Conservation (phyloP, 768 basidiomycete species). For the Lactifluus subvellereus region DNA sequence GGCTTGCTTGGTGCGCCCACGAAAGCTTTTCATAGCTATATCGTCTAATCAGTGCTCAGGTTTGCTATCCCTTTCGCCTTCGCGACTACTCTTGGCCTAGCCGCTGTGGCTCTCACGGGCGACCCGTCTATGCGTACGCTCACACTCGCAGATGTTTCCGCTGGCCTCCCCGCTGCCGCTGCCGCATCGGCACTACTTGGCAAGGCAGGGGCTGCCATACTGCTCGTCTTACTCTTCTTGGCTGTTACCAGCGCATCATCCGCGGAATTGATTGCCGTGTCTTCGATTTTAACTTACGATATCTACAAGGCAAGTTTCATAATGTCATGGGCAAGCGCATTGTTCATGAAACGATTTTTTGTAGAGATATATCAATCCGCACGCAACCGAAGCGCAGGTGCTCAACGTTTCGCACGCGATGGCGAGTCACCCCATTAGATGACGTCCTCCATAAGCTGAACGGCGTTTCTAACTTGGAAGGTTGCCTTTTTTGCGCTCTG, state of each 20-base stretch:
- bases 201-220: constrained; percentile 66
- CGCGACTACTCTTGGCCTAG: constrained; percentile 81
- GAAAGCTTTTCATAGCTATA: background rate
- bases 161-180: constrained; percentile 82
- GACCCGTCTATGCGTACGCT: constrained; percentile 50
- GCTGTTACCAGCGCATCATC: constrained; percentile 82
- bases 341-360: background rate
- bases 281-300: constrained; percentile 77
- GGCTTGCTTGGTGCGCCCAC: constrained; percentile 65
- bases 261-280: constrained; percentile 90
- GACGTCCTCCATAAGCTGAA: background rate
- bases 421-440: constrained; percentile 33
- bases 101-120: constrained; percentile 74
- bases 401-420: constrained; percentile 62
- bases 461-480: constrained; percentile 29
- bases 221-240: constrained; percentile 79
- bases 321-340: background rate
- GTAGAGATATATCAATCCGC: constrained; percentile 74
- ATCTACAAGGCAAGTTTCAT: constrained; percentile 56
- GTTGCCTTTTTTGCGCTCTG: constrained; percentile 66
- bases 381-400: constrained; percentile 70
- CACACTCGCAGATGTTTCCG: constrained; percentile 63
- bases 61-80: constrained; percentile 85
- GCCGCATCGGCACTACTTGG: constrained; percentile 81
- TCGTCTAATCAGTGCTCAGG: constrained; percentile 31